Base-by-base conservation (phyloP, 495 filamentous ascomycete genomes). In the Halenospora varia region DNA sequence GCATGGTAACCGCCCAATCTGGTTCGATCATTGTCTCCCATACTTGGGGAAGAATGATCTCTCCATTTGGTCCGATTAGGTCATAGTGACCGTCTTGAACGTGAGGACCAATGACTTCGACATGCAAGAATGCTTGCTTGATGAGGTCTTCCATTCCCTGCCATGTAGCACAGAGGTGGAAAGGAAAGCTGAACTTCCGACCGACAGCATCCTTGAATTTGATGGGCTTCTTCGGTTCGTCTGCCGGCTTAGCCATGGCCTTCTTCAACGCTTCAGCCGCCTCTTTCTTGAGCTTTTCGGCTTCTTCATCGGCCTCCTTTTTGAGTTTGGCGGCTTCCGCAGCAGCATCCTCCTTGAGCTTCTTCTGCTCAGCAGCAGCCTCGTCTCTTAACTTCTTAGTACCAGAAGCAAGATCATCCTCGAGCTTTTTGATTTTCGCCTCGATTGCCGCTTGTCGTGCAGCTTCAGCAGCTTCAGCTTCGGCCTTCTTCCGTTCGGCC, bases 1-100 rank as follows among this genome's bases (percentile, higher is more conserved):
- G 86, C 89, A 94, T 93, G 8, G 79, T 88, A 61, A 95, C 85
- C 19, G 76, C 75, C 89, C 88, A 92, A 41, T 74, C 75, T 3
- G 76, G 77, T 59, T 79, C 73, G 19, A 79, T 66, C 20, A 77
- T 66, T 20, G 75, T 71, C 24, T 79, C 77, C 77, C 77, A 79
- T 19, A 78, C 63, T 47, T 77, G 72, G 2, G 76, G 76, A 2
- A 79, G 66, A 44, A 79, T 76, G 25, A 77, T 72, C 25, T 77
- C 69, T 2, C 71, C 68, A 50, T 70, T 66, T 3, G 68, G 68
- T 2, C 75, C 69, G 35, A 75, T 57, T 4, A 79, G 67, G 51
- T 79, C 77, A 52, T 76, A 79, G 51, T 72, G 72, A 3, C 74
- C 75, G 8, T 69, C 68, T 22, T 61, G 60, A 40, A 79, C 75